phyloP scores from a whole-genome alignment of 306 rosid species.

The Vigna angularis region DNA sequence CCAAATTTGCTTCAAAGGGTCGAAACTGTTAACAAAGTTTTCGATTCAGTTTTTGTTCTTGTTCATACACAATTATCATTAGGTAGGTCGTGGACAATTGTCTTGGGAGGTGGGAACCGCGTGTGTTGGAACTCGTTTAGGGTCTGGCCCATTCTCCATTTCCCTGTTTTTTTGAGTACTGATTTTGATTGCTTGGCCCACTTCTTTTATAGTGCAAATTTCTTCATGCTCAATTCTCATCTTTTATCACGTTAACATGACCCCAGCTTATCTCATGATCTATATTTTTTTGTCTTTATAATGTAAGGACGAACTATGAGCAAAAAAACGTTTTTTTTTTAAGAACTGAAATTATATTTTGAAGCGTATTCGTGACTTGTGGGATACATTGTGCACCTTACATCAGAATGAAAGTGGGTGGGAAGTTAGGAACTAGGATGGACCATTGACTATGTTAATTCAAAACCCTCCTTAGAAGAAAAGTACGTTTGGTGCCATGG shows the following conservation, averaged over 20 bases:
- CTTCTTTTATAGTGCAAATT: conserved; percentile 1
- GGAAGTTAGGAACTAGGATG: neutral
- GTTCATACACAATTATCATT: neutral
- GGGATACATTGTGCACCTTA: neutral
- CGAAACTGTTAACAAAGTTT: neutral
- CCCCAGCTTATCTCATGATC: neutral
- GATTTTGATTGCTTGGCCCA: conserved; percentile 18
- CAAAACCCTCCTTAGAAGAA: neutral
- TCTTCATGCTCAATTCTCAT: neutral
- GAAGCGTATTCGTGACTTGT: neutral
- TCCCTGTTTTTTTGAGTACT: neutral
- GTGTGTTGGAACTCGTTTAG: conserved; percentile 22
- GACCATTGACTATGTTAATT: neutral
- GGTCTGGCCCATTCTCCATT: conserved; percentile 25
- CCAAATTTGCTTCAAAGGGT: conserved; percentile 2
- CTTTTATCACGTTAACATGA: neutral
- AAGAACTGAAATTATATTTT: no score
- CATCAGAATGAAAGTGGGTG: neutral
- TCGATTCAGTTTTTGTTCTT: conserved; percentile 27
- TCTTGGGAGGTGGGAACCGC: conserved; percentile 8
- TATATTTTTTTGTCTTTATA: neutral
- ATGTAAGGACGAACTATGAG: no score
- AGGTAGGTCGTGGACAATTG: neutral
- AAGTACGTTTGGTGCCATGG: neutral
- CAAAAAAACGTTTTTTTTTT: no score